Percentiles rank a stretch among this genome's conserved stretches.
Conservation (phyloP, 345 rosid species). For the Physaria fendleri region DNA sequence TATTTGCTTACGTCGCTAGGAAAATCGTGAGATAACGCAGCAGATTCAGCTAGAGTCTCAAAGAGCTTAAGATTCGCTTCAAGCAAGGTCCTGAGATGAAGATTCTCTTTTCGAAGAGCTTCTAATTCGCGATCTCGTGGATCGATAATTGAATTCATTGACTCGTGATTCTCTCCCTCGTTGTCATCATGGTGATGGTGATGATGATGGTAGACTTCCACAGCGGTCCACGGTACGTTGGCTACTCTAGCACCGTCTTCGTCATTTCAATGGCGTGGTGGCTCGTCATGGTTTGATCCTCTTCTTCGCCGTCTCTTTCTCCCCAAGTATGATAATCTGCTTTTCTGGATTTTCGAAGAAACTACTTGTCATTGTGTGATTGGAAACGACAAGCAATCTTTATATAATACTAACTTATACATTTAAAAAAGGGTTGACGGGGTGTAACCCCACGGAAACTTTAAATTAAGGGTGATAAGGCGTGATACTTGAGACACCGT, state of each 20-base stretch:
- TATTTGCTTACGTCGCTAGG: slow-evolving; percentile 63
- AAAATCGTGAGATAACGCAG: slow-evolving; percentile 52
- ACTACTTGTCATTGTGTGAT: slow-evolving; percentile 28
- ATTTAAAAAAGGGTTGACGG: no score
- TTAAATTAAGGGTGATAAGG: no score
- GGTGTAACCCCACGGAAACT: no score
- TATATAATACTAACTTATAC: not conserved
- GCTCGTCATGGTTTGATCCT: slow-evolving; percentile 34
- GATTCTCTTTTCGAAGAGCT: slow-evolving; percentile 54
- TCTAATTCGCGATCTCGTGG: slow-evolving; percentile 49
- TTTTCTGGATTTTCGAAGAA: not conserved
- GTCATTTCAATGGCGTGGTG: slow-evolving; percentile 74
- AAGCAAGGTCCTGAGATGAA: slow-evolving; percentile 51
- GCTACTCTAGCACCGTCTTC: slow-evolving; percentile 97
- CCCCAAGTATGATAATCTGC: not conserved
- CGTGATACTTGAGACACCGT: no score
- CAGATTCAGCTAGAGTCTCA: slow-evolving; percentile 58
- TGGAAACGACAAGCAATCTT: slow-evolving; percentile 20
- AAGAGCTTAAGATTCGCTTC: slow-evolving; percentile 71
- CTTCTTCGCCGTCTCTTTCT: slow-evolving; percentile 10
- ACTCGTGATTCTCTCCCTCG: slow-evolving; percentile 13
- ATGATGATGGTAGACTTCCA: slow-evolving; percentile 55
- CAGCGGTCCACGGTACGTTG: slow-evolving; percentile 81
- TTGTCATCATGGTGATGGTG: slow-evolving; percentile 26
- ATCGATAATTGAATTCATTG: slow-evolving; percentile 8